Evolutionary conservation across 768 basidiomycete species (phyloP), one percentile per base, ranked within the genome.

Genomic region (Trametes punicea): DNA sequence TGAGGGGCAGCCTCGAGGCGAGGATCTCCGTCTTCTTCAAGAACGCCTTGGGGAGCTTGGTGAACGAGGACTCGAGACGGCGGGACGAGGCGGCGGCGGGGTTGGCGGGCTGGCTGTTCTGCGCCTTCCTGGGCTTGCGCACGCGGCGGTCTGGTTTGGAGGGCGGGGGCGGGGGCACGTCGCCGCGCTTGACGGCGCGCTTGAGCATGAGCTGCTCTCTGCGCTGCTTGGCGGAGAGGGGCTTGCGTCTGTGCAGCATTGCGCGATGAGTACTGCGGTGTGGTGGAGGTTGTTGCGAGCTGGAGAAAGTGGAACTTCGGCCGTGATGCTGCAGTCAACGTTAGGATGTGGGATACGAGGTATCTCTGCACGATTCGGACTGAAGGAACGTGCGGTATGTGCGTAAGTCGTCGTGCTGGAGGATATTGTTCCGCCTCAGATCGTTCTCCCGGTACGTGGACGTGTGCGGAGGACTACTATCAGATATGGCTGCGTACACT

Each of bases 111-210:
- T 65, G 70, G 18, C 29, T 31, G 49, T 20, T 33, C 42, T 46
- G 62, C 25, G 48, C 46, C 18, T 38, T 54, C 26, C 53, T 38
- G 33, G 39, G 50, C 38, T 59, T 61, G 44, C 68, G 72, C 59
- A 64, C 69, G 66, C 60, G 70, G 55, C 50, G 66, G 59, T 59
- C 67, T 69, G 53, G 71, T 65, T 38, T 77, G 73, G 45, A 59
- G 13, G 77, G 71, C 18, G 67, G 66, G 4, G 66, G 65, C 3
- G 65, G 57, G 20, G 61, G 50, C 33, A 75, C 69, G 60, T 90
- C 90, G 4, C 90, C 93, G 29, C 92, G 85, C 69, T 95, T 95
- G 29, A 88, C 71, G 4, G 93, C 93, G 21, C 93, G 86, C 64
- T 90, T 91, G 46, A 84, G 78, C 67, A 90, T 83, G 7, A 85